Evolutionary conservation across 441 rosid species (phyloP).

Genomic region (Raphanus hybrid): DNA sequence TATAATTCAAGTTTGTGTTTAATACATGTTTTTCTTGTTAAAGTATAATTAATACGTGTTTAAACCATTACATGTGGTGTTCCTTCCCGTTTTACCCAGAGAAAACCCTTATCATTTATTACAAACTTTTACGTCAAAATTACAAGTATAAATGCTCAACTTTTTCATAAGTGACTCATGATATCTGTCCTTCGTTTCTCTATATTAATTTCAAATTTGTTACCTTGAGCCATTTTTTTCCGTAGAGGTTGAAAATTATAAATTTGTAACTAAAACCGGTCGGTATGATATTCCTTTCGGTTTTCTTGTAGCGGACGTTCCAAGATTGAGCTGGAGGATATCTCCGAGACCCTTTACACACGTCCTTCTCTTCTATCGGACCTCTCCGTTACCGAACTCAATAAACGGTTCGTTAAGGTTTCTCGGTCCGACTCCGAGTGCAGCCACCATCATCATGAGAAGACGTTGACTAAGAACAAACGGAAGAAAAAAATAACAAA

Average conservation of each 20-base stretch:
- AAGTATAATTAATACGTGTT: neutral
- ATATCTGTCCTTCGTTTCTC: neutral
- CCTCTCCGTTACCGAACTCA: slow-evolving; percentile 53
- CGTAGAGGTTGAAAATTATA: neutral
- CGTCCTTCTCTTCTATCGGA: slow-evolving; percentile 72
- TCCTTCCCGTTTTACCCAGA: slow-evolving; percentile 3
- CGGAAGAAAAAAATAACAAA: slow-evolving; percentile 44
- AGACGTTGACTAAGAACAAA: slow-evolving; percentile 43
- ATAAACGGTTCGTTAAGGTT: slow-evolving; percentile 45
- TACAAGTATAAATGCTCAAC: neutral
- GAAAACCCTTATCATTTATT: neutral
- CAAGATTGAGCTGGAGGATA: slow-evolving; percentile 75
- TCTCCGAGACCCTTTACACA: slow-evolving; percentile 89
- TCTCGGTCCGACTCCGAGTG: slow-evolving; percentile 45
- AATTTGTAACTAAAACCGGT: neutral
- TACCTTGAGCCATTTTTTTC: neutral
- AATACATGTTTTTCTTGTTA: neutral
- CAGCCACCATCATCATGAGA: slow-evolving; percentile 42
- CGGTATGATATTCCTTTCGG: neutral
- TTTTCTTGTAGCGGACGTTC: slow-evolving; percentile 42
- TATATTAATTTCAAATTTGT: neutral
- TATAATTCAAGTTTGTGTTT: neutral
- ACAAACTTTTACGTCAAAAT: neutral
- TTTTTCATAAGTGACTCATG: neutral
- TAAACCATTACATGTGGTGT: neutral